These are phyloP conservation scores for Orobanche coerulescens DNA, from an alignment of 257 asterid species.

Conservation along the genomic window DNA sequence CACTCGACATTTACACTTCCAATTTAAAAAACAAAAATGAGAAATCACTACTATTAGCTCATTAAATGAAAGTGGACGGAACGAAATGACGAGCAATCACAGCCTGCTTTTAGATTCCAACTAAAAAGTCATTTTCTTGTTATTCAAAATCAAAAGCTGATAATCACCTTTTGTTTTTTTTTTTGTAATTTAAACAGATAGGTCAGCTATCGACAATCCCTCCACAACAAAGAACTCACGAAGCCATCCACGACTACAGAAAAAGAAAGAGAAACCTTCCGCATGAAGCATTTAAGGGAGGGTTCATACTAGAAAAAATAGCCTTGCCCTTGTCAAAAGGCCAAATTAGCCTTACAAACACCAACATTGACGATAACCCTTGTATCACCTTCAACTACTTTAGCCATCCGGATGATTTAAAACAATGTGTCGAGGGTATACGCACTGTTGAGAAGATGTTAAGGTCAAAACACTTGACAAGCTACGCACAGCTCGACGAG, in stretches of 20 bases:
- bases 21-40: too few relatives aligned
- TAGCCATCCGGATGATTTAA: constrained; percentile 66
- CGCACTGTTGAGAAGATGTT: constrained; percentile 64
- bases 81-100: too few relatives aligned
- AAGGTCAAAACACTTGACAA: constrained; percentile 46
- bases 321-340: constrained; percentile 26
- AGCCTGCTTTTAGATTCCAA: too few relatives aligned
- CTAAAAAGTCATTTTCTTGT: too few relatives aligned
- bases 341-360: constrained; percentile 44
- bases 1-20: too few relatives aligned
- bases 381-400: constrained; percentile 88
- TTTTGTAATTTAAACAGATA: constrained; percentile 32
- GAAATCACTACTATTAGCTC: too few relatives aligned
- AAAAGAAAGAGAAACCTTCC: constrained; percentile 34
- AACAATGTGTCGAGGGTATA: constrained; percentile 63
- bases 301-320: constrained; percentile 31
- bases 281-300: constrained; percentile 27
- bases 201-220: constrained; percentile 84
- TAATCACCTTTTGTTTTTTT: too few relatives aligned
- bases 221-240: constrained; percentile 49
- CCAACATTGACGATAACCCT: constrained; percentile 71
- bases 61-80: too few relatives aligned
- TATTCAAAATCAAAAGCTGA: too few relatives aligned
- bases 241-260: constrained; percentile 40
- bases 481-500: constrained; percentile 39